Base-by-base conservation (phyloP, 2,329 filamentous ascomycete species). In the Aspergillus ochraceus region DNA sequence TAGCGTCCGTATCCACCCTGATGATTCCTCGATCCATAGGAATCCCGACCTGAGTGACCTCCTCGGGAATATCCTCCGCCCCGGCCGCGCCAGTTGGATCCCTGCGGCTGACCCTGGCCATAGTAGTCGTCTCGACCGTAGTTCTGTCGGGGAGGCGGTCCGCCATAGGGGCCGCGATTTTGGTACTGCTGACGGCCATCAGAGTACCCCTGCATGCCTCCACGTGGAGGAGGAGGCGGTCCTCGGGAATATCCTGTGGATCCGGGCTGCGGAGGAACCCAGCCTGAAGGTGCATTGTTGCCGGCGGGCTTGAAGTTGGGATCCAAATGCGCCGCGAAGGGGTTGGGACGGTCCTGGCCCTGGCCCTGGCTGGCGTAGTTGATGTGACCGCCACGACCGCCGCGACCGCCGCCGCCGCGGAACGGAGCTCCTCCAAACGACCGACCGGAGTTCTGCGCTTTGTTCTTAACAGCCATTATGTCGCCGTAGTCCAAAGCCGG, bases 401-500 rank as follows among this genome's bases (percentile, higher is more conserved):
- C 74, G 61, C 26, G 26, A 29, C 36, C 36, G 14, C 78, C 79
- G 60, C 77, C 74, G 61, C 79, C 79, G 60, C 77, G 74, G 50
- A 90, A 79, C 19, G 87, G 87, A 5, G 83, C 89, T 39, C 90
- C 90, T 12, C 90, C 89, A 68, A 87, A 87, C 52, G 84, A 85
- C 55, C 91, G 85, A n/a, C 91, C 88, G 22, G 84, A 82, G 61
- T 85, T 84, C 57, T 84, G 80, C 36, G 88, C 81, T 71, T 89
- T 88, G 55, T 84, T 83, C 71, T 87, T 86, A 49, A 93, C 84
- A 8, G 85, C 83, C 64, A 93, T 89, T 56, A 94, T 86, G 70
- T 97, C 93, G 60, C 84, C 85, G 36, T 86, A 83, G 59, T 90
- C 90, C 1, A 99, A 84, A 10, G 87, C 89, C 1, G 91, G 86